These are phyloP conservation scores for Fusarium agapanthi DNA, from an alignment of 2,329 filamentous ascomycete species.

Conservation along the genomic window DNA sequence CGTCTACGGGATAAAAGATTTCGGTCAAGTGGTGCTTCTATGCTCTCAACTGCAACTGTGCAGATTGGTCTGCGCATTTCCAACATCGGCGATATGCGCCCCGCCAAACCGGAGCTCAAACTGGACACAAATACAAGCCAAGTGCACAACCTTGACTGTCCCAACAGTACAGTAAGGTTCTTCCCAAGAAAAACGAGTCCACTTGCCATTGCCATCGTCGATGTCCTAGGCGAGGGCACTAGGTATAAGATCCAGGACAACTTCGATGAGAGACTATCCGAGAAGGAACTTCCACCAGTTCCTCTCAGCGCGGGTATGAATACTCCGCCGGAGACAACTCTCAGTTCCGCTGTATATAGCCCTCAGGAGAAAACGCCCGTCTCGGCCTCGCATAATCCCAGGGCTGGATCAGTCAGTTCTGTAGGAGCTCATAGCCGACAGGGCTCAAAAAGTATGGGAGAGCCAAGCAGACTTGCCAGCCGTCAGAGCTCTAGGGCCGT, in stretches of 20 bases:
- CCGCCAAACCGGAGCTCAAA: slow-evolving; percentile 30
- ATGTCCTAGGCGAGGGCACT: slow-evolving; percentile 37
- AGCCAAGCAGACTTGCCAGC: slow-evolving; percentile 27
- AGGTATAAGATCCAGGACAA: slow-evolving; percentile 36
- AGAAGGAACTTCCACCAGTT: slow-evolving; percentile 48
- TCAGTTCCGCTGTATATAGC: slow-evolving; percentile 64
- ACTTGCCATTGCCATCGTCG: slow-evolving; percentile 39
- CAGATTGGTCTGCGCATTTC: slow-evolving; percentile 77
- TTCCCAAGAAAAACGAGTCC: slow-evolving; percentile 36
- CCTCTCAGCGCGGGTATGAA: slow-evolving; percentile 40
- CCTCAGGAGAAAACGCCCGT: slow-evolving; percentile 43
- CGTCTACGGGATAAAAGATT: slow-evolving; percentile 50
- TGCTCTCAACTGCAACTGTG: slow-evolving; percentile 72
- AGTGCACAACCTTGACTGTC: slow-evolving; percentile 51
- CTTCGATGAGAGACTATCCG: slow-evolving; percentile 42
- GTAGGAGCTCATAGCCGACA: slow-evolving; percentile 28
- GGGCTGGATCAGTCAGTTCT: slow-evolving; percentile 29
- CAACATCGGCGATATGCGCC: slow-evolving; percentile 61
- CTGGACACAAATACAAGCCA: slow-evolving; percentile 38
- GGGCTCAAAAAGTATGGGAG: slow-evolving; percentile 13
- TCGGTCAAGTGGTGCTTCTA: slow-evolving; percentile 68
- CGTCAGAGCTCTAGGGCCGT: slow-evolving; percentile 14
- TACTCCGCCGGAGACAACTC: slow-evolving; percentile 46
- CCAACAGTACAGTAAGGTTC: slow-evolving; percentile 35
- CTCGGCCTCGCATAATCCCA: slow-evolving; percentile 30